Evolutionary conservation across 208 protist species (phyloP), one percentile per base, ranked within the genome.

Genomic region (Phytomonas francai): DNA sequence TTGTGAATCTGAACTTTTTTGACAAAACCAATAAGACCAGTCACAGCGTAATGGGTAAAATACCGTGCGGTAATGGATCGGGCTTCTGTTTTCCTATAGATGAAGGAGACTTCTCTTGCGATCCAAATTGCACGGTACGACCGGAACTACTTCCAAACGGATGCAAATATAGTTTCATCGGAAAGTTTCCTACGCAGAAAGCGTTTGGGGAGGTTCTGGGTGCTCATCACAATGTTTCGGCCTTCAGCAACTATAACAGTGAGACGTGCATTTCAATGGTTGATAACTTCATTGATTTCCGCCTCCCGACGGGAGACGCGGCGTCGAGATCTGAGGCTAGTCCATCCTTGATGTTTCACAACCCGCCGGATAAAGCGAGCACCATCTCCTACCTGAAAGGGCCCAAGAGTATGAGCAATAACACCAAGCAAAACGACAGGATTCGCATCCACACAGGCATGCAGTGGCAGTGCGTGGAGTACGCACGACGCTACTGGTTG

Each of bases 401-500:
- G 2, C 16, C 12, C 25, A 63, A 72, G 22, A 59, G 34, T 32
- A 67, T 14, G 32, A 63, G 32, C 32, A 63, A 28, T 22, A 63
- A 12, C 12, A 25, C 14, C 51, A 67, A 28, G 14, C 59, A 28
- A 11, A 28, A 30, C 28, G 59, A 22, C 59, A 14, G 25, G 9
- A 61, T 58, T 14, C 28, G 62, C 64, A 72, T 77, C 67, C 36
- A n/a, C 3, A 86, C 49, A 16, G 89, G 89, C 6, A 74, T 95
- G 77, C 72, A 80, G 69, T 95, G 89, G 89, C 87, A 95, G 72
- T 95, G 89, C 58, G 87, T 95, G 30, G 86, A 95, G 77, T 95
- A 90, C 76, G 89, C 89, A 11, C 70, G 89, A 30, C 82, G 89
- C 33, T 95, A 95, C 73, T 93, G 86, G 87, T 88, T 92, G 81